Evolutionary conservation across 371 early-diverging fungal species (phyloP).

Genomic region (Massospora cicadina): DNA sequence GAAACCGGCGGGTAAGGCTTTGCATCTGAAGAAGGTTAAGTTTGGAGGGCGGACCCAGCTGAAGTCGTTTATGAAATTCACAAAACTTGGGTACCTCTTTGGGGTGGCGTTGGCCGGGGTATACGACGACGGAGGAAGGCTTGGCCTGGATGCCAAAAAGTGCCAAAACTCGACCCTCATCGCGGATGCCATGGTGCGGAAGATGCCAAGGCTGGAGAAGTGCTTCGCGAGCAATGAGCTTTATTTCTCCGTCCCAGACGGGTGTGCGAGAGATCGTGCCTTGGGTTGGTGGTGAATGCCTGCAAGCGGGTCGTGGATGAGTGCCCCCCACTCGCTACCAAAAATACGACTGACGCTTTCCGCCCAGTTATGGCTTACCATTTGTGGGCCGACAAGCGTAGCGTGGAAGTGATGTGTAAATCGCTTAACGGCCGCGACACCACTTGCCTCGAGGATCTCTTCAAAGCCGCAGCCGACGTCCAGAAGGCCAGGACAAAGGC

Average conservation of each 20-base stretch:
- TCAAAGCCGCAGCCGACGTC: not conserved
- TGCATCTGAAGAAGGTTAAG: too few species aligned
- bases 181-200: not conserved
- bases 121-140: not conserved
- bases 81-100: too few species aligned
- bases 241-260: not conserved
- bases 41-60: too few species aligned
- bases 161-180: not conserved
- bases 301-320: not conserved
- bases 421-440: not conserved
- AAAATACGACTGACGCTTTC: not conserved
- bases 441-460: not conserved
- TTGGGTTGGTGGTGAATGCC: not conserved
- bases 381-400: not conserved
- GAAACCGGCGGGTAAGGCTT: too few species aligned
- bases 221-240: not conserved
- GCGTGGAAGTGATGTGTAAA: not conserved
- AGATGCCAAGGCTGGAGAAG: not conserved
- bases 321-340: not conserved
- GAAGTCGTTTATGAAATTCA: too few species aligned
- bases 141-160: not conserved
- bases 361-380: not conserved
- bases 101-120: too few species aligned
- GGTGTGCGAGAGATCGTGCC: not conserved
- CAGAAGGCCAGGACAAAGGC: not conserved